Percentiles rank a stretch among this genome's conserved stretches.
Conservation (phyloP, 352 stramenopile genomes). For the Globisporangium cystogenes region DNA sequence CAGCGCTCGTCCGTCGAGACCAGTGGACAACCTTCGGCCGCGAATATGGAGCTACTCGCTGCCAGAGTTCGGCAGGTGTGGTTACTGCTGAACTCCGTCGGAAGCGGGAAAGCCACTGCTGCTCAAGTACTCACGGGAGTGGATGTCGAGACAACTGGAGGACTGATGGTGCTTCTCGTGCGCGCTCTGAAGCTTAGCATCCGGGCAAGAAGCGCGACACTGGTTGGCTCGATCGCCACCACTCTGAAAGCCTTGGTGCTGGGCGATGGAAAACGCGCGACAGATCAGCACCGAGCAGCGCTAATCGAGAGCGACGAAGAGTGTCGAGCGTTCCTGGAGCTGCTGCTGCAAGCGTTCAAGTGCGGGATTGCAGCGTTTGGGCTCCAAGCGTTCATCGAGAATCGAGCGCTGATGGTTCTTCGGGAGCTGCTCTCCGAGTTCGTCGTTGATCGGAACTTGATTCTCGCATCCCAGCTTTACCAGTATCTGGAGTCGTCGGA, state of each 20-base stretch:
- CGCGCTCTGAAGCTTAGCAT: neutral
- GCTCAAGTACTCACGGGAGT: neutral
- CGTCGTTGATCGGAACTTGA: constrained; percentile 11
- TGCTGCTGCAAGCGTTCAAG: constrained; percentile 8
- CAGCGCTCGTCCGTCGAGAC: no score
- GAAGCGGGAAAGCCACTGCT: neutral
- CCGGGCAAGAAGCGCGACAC: neutral
- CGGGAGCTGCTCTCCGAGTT: constrained; percentile 32
- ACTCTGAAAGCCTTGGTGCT: neutral
- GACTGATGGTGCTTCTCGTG: constrained; percentile 22
- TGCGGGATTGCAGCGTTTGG: neutral
- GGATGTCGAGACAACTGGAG: neutral
- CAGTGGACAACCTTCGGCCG: neutral
- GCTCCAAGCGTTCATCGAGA: neutral
- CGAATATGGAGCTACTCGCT: constrained; percentile 9
- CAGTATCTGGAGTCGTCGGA: neutral
- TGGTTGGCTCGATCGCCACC: neutral
- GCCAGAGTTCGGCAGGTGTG: constrained; percentile 34
- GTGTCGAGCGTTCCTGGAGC: neutral
- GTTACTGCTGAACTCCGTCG: constrained; percentile 22
- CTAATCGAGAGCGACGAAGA: neutral
- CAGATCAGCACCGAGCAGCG: no score
- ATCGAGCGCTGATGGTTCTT: neutral
- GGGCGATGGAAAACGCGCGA: neutral
- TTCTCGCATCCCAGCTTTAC: neutral